A percentile compares a stretch with the other conserved stretches of the same genome.
These are phyloP conservation scores for Naematelia encephala DNA, from an alignment of 768 basidiomycete genomes.

Conservation along the genomic window DNA sequence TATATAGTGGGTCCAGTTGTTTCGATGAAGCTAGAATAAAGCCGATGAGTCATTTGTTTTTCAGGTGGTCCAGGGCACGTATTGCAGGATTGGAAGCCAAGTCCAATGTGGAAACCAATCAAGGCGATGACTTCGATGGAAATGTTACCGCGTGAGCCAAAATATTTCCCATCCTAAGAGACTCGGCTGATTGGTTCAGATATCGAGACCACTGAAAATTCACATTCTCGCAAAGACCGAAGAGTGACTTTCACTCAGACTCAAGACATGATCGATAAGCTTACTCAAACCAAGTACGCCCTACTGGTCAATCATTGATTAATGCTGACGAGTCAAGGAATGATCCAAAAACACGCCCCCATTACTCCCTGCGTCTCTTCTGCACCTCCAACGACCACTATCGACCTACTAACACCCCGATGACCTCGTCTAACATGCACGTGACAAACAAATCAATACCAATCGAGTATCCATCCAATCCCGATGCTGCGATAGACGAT, in stretches of 20 bases:
- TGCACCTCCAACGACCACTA: constrained; percentile 50
- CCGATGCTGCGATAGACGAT: constrained; percentile 40
- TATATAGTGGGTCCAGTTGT: not conserved
- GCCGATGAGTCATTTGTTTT: not conserved
- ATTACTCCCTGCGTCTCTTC: constrained; percentile 47
- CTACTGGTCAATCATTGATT: not conserved
- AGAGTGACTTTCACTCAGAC: constrained; percentile 28
- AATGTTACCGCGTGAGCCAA: constrained; percentile 27
- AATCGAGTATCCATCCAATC: constrained; percentile 45
- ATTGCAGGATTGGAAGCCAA: constrained; percentile 41
- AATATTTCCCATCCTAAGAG: no score
- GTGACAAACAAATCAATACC: constrained; percentile 27
- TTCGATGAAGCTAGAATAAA: not conserved
- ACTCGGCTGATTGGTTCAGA: constrained; percentile 8
- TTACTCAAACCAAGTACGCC: constrained; percentile 30
- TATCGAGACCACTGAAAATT: constrained; percentile 29
- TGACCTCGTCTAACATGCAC: constrained; percentile 11
- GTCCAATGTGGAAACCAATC: constrained; percentile 47
- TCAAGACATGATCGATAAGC: constrained; percentile 35
- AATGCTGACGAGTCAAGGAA: constrained; percentile 19
- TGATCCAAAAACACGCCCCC: constrained; percentile 22
- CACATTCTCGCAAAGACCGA: constrained; percentile 28
- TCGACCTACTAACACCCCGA: constrained; percentile 21
- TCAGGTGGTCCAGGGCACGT: constrained; percentile 9
- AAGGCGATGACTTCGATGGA: constrained; percentile 42